These are phyloP conservation scores for Orbilia blumenaviensis DNA, from an alignment of 2,329 filamentous ascomycete genomes.

Conservation along the genomic window DNA sequence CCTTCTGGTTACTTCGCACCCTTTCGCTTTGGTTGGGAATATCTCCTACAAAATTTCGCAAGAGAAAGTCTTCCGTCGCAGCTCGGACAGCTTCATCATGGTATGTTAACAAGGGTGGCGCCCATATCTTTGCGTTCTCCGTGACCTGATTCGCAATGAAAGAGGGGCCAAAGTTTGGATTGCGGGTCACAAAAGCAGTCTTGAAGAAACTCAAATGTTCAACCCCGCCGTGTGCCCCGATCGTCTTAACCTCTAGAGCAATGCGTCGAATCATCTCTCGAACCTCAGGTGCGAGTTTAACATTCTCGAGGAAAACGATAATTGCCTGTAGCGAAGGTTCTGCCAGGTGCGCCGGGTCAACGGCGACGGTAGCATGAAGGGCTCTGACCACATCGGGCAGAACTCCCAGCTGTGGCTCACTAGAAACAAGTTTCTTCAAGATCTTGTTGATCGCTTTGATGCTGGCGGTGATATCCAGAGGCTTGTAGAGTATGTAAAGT, in stretches of 20 bases:
- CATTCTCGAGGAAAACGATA: constrained; percentile 61
- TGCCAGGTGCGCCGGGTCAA: constrained; percentile 60
- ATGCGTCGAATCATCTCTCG: constrained; percentile 58
- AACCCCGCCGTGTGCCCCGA: constrained; percentile 64
- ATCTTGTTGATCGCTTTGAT: constrained; percentile 43
- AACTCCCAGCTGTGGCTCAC: constrained; percentile 25
- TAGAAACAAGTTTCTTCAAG: constrained; percentile 42
- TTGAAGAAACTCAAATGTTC: constrained; percentile 66
- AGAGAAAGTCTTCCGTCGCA: constrained; percentile 62
- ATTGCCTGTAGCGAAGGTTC: constrained; percentile 63
- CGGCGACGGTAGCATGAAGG: constrained; percentile 54
- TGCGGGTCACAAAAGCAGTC: constrained; percentile 51
- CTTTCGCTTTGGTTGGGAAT: constrained; percentile 45
- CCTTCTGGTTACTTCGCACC: constrained; percentile 44
- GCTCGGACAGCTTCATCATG: constrained; percentile 63
- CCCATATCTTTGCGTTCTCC: constrained; percentile 64
- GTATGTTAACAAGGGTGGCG: constrained; percentile 66
- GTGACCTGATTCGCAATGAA: constrained; percentile 49
- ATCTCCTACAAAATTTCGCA: constrained; percentile 32
- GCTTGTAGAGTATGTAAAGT: constrained; percentile 49
- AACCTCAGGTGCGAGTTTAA: constrained; percentile 58
- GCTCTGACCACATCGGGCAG: constrained; percentile 36
- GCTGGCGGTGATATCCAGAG: constrained; percentile 38
- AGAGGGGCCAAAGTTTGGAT: constrained; percentile 29
- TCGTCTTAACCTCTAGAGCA: constrained; percentile 64